A percentile compares a stretch with the other conserved stretches of the same genome.
phyloP scores from a whole-genome alignment of 1,139 yeast species.

The Entelexis paramagnoliae region DNA sequence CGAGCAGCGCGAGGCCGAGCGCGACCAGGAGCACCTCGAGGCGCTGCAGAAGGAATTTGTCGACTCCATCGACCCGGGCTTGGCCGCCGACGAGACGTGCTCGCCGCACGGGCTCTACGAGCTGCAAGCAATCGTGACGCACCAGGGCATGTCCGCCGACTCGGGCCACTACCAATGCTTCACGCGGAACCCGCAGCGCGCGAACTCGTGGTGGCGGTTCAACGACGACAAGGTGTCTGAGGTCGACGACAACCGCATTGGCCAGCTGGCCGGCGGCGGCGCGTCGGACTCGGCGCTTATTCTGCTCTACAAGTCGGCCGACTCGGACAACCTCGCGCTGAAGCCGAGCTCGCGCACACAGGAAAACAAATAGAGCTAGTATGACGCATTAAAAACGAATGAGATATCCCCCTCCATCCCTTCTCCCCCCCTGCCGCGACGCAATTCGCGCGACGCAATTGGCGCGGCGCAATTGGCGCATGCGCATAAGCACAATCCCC shows the following conservation, averaged over 20 bases:
- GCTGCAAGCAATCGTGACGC: constrained; percentile 74
- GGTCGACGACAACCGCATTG: constrained; percentile 70
- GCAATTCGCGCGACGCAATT: too few species aligned
- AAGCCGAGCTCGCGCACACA: constrained; percentile 2
- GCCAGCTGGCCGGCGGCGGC: constrained; percentile 89
- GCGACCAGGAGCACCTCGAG: constrained; percentile 33
- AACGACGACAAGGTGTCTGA: constrained; percentile 84
- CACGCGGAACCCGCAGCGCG: constrained; percentile 59
- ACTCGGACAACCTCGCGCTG: neutral
- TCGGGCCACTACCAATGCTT: constrained; percentile 95
- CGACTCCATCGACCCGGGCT: constrained; percentile 28
- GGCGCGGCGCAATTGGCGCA: too few species aligned
- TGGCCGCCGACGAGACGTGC: constrained; percentile 45
- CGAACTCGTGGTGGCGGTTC: constrained; percentile 78
- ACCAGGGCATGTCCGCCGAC: constrained; percentile 91
- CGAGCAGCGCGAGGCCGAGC: constrained; percentile 43
- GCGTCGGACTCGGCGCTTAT: constrained; percentile 94
- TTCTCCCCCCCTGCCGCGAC: too few species aligned
- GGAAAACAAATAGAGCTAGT: neutral
- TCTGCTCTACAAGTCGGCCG: constrained; percentile 64
- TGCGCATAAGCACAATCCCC: too few species aligned
- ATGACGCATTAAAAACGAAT: too few species aligned
- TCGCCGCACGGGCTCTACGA: constrained; percentile 85
- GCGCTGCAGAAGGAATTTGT: constrained; percentile 30
- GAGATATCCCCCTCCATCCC: too few species aligned